A percentile compares a stretch with the other conserved stretches of the same genome.
These are phyloP conservation scores for Scutellaria baicalensis DNA, from an alignment of 257 asterid species.

Conservation along the genomic window DNA sequence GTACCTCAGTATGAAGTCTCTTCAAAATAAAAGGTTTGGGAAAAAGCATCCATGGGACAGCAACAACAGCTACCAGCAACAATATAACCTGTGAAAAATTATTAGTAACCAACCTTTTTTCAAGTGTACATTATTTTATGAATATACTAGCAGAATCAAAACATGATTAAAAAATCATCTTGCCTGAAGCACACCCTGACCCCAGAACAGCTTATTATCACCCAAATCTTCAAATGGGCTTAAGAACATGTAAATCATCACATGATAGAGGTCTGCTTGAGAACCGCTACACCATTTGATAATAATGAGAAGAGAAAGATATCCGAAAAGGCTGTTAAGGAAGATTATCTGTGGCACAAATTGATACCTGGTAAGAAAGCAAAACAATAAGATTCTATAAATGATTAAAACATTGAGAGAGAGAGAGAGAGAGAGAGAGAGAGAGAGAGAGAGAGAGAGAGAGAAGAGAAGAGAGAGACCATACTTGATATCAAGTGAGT, in stretches of 20 bases:
- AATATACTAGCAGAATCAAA: background rate
- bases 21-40: conserved; percentile 86
- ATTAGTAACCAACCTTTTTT: background rate
- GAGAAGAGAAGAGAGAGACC: conserved; percentile 16
- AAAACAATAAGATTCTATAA: conserved; percentile 20
- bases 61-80: conserved; percentile 65
- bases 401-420: background rate
- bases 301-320: conserved; percentile 88
- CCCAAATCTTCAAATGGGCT: conserved; percentile 92
- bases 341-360: conserved; percentile 92
- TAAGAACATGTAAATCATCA: conserved; percentile 98
- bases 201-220: conserved; percentile 85
- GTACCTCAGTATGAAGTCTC: conserved; percentile 83
- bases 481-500: conserved; percentile 68
- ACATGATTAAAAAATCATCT: conserved; percentile 16
- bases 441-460: background rate
- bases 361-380: conserved; percentile 65
- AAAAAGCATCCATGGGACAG: conserved; percentile 96
- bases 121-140: background rate
- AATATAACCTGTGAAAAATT: conserved; percentile 52
- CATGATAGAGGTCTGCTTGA: conserved; percentile 95
- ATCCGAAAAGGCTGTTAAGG: conserved; percentile 95
- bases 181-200: conserved; percentile 91
- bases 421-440: too few relatives aligned
- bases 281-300: conserved; percentile 95